A percentile compares a stretch with the other conserved stretches of the same genome.
Conservation (phyloP, 176 grass and related monocot species). For the Tillandsia leiboldiana region DNA sequence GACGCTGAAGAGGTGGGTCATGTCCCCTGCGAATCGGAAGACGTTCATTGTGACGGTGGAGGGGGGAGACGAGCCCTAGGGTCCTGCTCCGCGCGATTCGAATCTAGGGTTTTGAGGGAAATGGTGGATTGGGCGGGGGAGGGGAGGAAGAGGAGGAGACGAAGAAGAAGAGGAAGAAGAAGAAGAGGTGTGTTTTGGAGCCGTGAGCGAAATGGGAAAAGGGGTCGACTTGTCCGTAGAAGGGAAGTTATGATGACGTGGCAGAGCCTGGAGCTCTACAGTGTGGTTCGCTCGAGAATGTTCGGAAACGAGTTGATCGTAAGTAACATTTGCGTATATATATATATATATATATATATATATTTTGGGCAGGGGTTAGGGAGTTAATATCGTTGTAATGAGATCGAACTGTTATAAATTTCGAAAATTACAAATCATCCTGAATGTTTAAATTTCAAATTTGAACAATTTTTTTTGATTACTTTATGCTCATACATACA, state of each 20-base stretch:
- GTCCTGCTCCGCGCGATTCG: background rate
- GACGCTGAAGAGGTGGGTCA: conserved; percentile 95
- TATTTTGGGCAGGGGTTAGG: too few relatives aligned
- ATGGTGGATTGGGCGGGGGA: background rate
- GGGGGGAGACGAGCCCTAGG: background rate
- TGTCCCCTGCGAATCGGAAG: conserved; percentile 85
- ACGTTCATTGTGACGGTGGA: conserved; percentile 51
- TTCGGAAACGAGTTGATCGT: too few relatives aligned
- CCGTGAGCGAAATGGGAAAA: background rate
- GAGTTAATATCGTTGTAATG: too few relatives aligned
- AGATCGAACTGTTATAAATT: too few relatives aligned
- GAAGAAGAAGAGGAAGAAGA: background rate
- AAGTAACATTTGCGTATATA: too few relatives aligned
- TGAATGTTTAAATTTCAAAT: too few relatives aligned
- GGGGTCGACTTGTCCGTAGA: background rate
- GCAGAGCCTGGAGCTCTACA: background rate
- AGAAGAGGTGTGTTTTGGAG: background rate
- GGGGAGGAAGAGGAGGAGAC: background rate
- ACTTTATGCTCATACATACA: too few relatives aligned
- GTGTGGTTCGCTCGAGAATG: too few relatives aligned
- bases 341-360: too few relatives aligned
- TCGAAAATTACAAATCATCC: too few relatives aligned
- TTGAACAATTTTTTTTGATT: too few relatives aligned
- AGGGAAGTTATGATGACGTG: background rate
- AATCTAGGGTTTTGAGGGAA: background rate